phyloP scores from a whole-genome alignment of 495 filamentous ascomycete species.

The Neurospora sp. region DNA sequence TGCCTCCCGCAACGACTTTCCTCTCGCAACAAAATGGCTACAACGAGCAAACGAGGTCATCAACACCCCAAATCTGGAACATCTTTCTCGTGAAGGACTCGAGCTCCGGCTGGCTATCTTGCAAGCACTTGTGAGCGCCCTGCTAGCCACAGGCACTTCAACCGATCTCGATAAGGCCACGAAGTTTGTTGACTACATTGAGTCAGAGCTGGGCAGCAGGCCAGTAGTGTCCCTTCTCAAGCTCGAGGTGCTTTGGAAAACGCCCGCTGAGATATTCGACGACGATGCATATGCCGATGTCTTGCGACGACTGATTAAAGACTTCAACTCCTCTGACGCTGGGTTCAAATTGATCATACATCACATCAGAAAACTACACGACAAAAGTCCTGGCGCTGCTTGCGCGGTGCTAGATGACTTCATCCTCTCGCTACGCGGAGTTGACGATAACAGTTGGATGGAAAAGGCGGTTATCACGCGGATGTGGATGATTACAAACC shows the following conservation, averaged over 20 bases:
- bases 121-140: conserved; percentile 48
- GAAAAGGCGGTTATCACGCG: conserved; percentile 55
- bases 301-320: conserved; percentile 45
- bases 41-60: conserved; percentile 55
- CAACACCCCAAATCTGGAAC: conserved; percentile 42
- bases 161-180: conserved; percentile 44
- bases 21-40: conserved; percentile 61
- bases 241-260: conserved; percentile 50
- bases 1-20: conserved; percentile 39
- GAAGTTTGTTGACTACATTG: conserved; percentile 47
- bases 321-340: conserved; percentile 45
- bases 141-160: conserved; percentile 34
- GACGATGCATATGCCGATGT: conserved; percentile 39
- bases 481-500: conserved; percentile 46
- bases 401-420: conserved; percentile 51
- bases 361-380: conserved; percentile 56
- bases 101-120: conserved; percentile 59
- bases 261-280: conserved; percentile 37
- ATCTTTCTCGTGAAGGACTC: conserved; percentile 46
- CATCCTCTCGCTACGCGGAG: conserved; percentile 35
- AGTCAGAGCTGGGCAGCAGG: conserved; percentile 50
- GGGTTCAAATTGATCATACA: conserved; percentile 62
- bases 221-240: conserved; percentile 58
- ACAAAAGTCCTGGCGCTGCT: conserved; percentile 41
- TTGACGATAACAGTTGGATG: conserved; percentile 42